Base-by-base conservation (phyloP, 768 basidiomycete genomes). In the Heimioporus sp. region DNA sequence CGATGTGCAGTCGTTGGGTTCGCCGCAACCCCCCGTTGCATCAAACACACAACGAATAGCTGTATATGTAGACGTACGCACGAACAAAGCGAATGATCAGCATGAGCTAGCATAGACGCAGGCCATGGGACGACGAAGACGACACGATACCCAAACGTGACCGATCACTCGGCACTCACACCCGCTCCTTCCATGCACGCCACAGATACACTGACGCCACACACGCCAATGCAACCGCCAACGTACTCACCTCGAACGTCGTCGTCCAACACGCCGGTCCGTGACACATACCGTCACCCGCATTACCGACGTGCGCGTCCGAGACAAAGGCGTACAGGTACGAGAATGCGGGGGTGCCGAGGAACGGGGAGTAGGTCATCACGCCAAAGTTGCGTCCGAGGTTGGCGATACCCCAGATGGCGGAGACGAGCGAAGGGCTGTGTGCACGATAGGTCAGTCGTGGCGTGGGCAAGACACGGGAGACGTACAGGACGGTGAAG, bases 371-470 rank as follows among this genome's bases (percentile, higher is more conserved):
- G 58, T 88, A 90, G 43, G 85, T 81, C 50, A 90, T 62, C 35
- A 89, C 67, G 21, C 89, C 88, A 53, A 82, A 92, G 66, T 92
- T 92, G 51, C 90, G 81, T 10, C 83, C 90, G 5, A 85, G 71
- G 54, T 88, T 78, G n/a, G 74, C 61, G 24, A 77, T 64, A 12
- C 90, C 90, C 87, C 88, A 92, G 20, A 87, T 74, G 1, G 85
- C 76, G 3, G 84, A 81, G 5, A 90, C 69, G 28, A 92, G 76
- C 48, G 86, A 82, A 2, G 90, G 89, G 12, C 59, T 66, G 43
- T 21, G 31, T 36, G 32, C 7, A 20, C n/a, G 5, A 28, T 41
- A 19, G 6, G 45, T 42, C 17, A 36, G n/a, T 19, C 10, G 46
- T 30, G 32, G 11, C 49, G 38, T 48, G 2, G 30, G 21, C n/a